Percentiles rank a stretch among this genome's conserved stretches.
Evolutionary conservation across 2,329 filamentous ascomycete species (phyloP).

Genomic region (Xylaria sp.): DNA sequence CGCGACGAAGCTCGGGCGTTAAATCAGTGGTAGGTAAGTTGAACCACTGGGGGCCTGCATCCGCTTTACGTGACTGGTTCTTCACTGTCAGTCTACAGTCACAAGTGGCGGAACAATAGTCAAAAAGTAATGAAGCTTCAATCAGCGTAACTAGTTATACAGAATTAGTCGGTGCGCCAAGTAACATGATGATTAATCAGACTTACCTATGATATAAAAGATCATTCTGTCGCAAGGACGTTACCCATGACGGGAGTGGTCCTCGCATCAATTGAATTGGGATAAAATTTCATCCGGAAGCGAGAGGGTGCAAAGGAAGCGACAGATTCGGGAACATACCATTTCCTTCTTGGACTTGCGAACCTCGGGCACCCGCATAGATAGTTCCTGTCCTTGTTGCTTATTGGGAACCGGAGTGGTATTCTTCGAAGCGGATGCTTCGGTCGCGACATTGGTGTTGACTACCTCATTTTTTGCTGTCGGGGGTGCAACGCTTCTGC

Average conservation of each 20-base stretch:
- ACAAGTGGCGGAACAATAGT: constrained; percentile 6
- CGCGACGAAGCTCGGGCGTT: constrained; percentile 86
- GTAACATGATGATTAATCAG: neutral
- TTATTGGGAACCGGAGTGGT: constrained; percentile 25
- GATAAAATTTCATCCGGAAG: constrained; percentile 80
- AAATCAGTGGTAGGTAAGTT: constrained; percentile 85
- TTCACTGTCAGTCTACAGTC: constrained; percentile 32
- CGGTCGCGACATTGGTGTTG: constrained; percentile 34
- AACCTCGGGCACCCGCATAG: constrained; percentile 45
- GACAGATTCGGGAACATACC: constrained; percentile 42
- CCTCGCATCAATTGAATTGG: constrained; percentile 80
- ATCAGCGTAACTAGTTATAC: constrained; percentile 81
- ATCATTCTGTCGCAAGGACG: constrained; percentile 73
- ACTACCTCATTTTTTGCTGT: constrained; percentile 50
- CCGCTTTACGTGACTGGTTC: constrained; percentile 55
- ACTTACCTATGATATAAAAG: constrained; percentile 43
- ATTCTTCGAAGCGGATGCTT: constrained; percentile 29
- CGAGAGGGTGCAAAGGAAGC: constrained; percentile 15
- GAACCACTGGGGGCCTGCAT: constrained; percentile 87
- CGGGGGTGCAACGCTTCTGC: constrained; percentile 42
- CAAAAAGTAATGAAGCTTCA: constrained; percentile 29
- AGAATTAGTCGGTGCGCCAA: constrained; percentile 46
- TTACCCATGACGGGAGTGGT: constrained; percentile 82
- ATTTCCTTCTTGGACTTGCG: constrained; percentile 49
- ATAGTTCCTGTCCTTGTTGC: constrained; percentile 39